These are phyloP conservation scores for Saccharomyces hybrid DNA, from an alignment of 1,139 yeast species.

Conservation along the genomic window DNA sequence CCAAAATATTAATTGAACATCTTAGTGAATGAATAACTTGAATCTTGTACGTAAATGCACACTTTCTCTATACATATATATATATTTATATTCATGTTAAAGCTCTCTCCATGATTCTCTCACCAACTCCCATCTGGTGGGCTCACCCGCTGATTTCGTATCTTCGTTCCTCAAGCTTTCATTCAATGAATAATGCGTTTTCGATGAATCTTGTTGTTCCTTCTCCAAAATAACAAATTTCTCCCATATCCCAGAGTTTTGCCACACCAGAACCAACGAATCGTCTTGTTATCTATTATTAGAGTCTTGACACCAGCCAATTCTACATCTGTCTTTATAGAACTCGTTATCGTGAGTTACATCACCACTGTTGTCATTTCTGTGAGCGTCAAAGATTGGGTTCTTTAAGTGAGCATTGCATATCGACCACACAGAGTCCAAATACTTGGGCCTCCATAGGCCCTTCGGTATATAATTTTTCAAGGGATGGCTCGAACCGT, in stretches of 20 bases:
- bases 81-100: constrained; percentile 4
- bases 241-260: constrained; percentile 70
- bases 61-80: not conserved
- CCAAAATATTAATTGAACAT: not conserved
- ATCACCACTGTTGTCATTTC: constrained; percentile 13
- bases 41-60: not conserved
- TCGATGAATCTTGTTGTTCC: constrained; percentile 13
- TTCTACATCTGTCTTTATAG: constrained; percentile 26
- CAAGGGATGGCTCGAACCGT: constrained; percentile 42
- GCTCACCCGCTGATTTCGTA: constrained; percentile 17
- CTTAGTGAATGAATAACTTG: not conserved
- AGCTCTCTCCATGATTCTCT: constrained; percentile 66
- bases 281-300: constrained; percentile 35
- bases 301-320: constrained; percentile 27
- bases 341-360: constrained; percentile 11
- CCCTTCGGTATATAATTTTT: constrained; percentile 48
- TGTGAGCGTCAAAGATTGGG: constrained; percentile 12
- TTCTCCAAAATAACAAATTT: constrained; percentile 62
- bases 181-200: constrained; percentile 10
- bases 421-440: constrained; percentile 84
- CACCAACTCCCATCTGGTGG: constrained; percentile 47
- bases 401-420: constrained; percentile 62
- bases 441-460: constrained; percentile 57
- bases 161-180: constrained; percentile 16
- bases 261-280: constrained; percentile 73